Evolutionary conservation across 1,284 basidiomycete genomes (phyloP).

Genomic region (Tausonia pullulans): DNA sequence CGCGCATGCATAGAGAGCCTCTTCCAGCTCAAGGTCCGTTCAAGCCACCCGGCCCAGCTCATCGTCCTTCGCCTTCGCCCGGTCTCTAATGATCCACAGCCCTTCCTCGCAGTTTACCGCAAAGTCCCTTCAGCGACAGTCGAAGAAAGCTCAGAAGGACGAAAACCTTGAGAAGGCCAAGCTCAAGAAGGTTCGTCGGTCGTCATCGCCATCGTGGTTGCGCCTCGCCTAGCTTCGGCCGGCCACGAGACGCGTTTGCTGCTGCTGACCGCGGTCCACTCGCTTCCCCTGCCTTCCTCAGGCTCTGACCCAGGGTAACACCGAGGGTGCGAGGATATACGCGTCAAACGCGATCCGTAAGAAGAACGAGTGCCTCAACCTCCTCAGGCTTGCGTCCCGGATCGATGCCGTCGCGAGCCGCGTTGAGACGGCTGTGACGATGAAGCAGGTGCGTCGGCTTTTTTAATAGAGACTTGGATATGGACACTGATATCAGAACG

Average conservation of each 20-base stretch:
- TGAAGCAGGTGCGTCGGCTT: slow-evolving; percentile 47
- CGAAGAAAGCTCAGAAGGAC: slow-evolving; percentile 91
- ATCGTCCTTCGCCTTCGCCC: background rate
- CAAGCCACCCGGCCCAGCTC: background rate
- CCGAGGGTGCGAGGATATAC: slow-evolving; percentile 96
- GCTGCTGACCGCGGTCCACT: background rate
- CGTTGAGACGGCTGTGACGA: slow-evolving; percentile 98
- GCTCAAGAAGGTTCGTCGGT: slow-evolving; percentile 65
- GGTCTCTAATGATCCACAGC: background rate
- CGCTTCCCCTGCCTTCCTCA: slow-evolving; percentile 31
- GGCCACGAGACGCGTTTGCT: background rate
- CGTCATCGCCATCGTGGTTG: no score
- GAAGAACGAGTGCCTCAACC: slow-evolving; percentile 88
- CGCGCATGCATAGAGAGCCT: slow-evolving; percentile 56
- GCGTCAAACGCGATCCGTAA: slow-evolving; percentile 97
- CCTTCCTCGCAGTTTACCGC: slow-evolving; percentile 66
- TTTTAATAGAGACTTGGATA: background rate
- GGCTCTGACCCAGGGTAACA: slow-evolving; percentile 95
- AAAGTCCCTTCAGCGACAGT: slow-evolving; percentile 79
- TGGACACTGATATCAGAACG: background rate
- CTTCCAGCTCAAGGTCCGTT: slow-evolving; percentile 78
- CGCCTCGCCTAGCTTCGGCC: background rate
- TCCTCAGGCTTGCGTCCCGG: slow-evolving; percentile 72
- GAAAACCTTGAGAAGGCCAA: slow-evolving; percentile 73
- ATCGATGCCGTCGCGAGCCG: slow-evolving; percentile 94